Evolutionary conservation across 805 yeast species (phyloP), one percentile per base, ranked within the genome.

Genomic region (Kuraishia floccosa): DNA sequence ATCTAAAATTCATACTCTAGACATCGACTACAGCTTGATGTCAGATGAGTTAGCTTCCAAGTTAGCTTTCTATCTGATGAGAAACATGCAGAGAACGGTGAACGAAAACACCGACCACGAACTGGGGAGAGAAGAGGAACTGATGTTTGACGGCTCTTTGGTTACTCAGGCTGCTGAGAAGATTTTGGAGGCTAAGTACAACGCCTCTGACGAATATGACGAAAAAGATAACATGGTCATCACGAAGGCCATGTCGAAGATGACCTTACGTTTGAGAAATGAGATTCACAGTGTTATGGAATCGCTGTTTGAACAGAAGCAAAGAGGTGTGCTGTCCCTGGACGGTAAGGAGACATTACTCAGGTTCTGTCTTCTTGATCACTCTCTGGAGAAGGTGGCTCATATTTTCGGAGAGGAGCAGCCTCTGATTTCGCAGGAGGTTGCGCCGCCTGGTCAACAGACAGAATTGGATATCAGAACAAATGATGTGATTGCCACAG

Each of bases 131-230:
- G 53, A 54, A 21, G 81, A 68, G 47, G 89, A 81, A 39, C 58
- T 81, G 30, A 64, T 81, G 50, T 78, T 76, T 48, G 89, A 80
- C 54, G 91, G 89, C 5, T 68, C 85, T 0, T 56, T 81, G 34
- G 60, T 81, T 30, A 76, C 84, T 43, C 78, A 77, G 48, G 69
- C 84, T 2, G 89, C 87, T 0, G 85, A 76, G 37, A 69, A 72
- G 36, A 51, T 81, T 33, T 51, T 81, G 33, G 69, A 61, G 30
- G 58, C 52, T 19, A 57, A 54, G 35, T 44, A 45, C 28, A 30
- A 40, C 7, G 15, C 34, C 12, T 27, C 40, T 23, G 53, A 47
- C 26, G 56, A 48, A 24, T 51, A 49, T 25, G 60, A 56, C 25
- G 64, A 63, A 32, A 37, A 47, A 18, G 44, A 61, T 14, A 67